Base-by-base conservation (phyloP, 2,329 filamentous ascomycete species). In the Pseudogymnoascus sp. region DNA sequence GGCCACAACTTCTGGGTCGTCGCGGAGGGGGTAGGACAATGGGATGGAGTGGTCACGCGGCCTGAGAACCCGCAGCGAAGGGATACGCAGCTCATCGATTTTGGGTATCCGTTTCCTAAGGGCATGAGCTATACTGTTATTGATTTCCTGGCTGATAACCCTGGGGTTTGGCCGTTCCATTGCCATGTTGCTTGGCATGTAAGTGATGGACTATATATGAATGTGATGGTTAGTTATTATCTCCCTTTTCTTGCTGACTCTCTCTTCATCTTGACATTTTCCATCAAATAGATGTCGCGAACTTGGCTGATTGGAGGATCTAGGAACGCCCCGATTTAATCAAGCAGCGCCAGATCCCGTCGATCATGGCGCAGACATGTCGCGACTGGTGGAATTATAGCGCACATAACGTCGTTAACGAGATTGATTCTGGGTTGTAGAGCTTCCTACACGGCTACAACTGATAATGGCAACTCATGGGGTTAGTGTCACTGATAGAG, bases 361-460 rank as follows among this genome's bases (percentile, higher is more conserved):
- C 73, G 25, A 76, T 78, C 16, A 78, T 84, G 63, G 76, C 77
- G 14, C 76, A 85, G 69, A 83, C 80, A 35, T 83, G 80, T 65
- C 70, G 76, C 55, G 77, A 82, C 65, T 84, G 83, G 83, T 75
- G 71, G 2, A 67, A 67, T 9, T 84, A 78, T 75, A 82, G 80
- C 5, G 67, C 72, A 14, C 72, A 74, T 1, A 77, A 82, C 63
- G 73, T 80, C 4, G 76, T 77, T 1, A 74, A 75, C 6, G 79
- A 81, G 71, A 82, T 82, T 64, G 80, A 84, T 65, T 61, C 59
- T 2, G 59, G 62, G 19, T 19, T 63, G 14, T 63, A 25, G 16
- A 49, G 22, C 42, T 49, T 49, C 5, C 5, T 9, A 14, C 3
- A 28, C 5, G 19, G 19, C 4, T 23, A 23, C 12, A 42, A 42